Evolutionary conservation across 371 early-diverging fungal genomes (phyloP), one percentile per base, ranked within the genome.

Genomic region (Rhizopus sp.): DNA sequence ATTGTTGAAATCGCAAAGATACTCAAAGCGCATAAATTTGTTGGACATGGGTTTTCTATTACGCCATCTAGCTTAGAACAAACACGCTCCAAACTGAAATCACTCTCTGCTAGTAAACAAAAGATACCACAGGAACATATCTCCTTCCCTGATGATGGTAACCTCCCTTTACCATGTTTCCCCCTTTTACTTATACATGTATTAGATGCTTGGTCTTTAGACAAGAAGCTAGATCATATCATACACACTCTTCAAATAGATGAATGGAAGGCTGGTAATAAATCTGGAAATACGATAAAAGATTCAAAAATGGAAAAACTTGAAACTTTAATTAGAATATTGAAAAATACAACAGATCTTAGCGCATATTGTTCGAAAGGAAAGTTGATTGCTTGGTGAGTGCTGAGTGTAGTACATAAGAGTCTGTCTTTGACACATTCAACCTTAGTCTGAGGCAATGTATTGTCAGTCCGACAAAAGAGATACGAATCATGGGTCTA

Each of bases 401-500:
- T 23, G 7, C 33, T 33, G 9, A 46, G 12, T 29, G n/a, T 16
- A 45, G 31, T 7, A 31, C 10, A 33, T 17, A 16, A 47, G 37
- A 48, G 10, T 10, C 17, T 10, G 35, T 39, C 49, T 33, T 29
- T 34, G 31, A 35, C 12, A 32, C 10, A 39, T n/a, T 6, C 10
- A 38, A 5, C 23, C 23, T 23, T 58, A 85, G 85, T 57, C 50
- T 85, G 40, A 73, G 85, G 12, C 72, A 81, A 42, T 83, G 83
- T 59, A 61, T 81, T 44, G 72, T 83, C 12, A 81, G 81, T 47
- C 78, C 81, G 10, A 68, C 72, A 48, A 62, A 72, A 54, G 82
- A 83, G 41, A 71, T 85, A 4, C 72, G 85, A 5, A 54, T 83
- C 12, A 72, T 77, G 55, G 82, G 73, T 1, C 77, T 84, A 50